A percentile compares a stretch with the other conserved stretches of the same genome.
Conservation (phyloP, 176 grass and related monocot genomes). For the Aechmea fasciata region DNA sequence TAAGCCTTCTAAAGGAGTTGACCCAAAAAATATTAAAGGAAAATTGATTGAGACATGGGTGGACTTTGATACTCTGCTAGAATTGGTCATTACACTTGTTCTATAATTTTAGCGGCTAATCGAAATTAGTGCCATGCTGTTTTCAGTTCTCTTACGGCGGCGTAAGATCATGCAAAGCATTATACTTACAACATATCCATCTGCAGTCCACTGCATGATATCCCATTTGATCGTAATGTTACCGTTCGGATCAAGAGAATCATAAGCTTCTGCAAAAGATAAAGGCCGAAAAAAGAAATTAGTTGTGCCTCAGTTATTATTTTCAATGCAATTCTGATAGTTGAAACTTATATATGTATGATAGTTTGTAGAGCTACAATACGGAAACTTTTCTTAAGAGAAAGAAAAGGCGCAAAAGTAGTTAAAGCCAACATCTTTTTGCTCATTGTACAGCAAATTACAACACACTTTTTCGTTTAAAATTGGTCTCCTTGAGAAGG, state of each 20-base stretch:
- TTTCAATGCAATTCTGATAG: background rate
- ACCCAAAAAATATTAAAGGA: no score
- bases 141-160: background rate
- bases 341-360: background rate
- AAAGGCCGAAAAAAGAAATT: background rate
- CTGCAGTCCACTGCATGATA: conserved; percentile 74
- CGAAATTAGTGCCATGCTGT: background rate
- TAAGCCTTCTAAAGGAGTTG: no score
- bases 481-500: no score
- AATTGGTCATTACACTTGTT: background rate
- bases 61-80: background rate
- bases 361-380: no score
- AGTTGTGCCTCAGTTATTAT: background rate
- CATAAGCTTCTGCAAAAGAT: conserved; percentile 39
- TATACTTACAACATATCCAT: conserved; percentile 86
- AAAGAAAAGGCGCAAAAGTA: no score
- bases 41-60: no score
- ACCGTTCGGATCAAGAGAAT: conserved; percentile 67
- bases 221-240: conserved; percentile 98
- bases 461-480: no score
- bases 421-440: no score
- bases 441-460: no score
- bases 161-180: background rate
- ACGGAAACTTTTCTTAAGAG: no score
- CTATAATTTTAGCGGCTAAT: background rate